Percentiles rank a stretch among this genome's conserved stretches.
These are phyloP conservation scores for Colletotrichum scovillei DNA, from an alignment of 2,329 filamentous ascomycete species.

Conservation along the genomic window DNA sequence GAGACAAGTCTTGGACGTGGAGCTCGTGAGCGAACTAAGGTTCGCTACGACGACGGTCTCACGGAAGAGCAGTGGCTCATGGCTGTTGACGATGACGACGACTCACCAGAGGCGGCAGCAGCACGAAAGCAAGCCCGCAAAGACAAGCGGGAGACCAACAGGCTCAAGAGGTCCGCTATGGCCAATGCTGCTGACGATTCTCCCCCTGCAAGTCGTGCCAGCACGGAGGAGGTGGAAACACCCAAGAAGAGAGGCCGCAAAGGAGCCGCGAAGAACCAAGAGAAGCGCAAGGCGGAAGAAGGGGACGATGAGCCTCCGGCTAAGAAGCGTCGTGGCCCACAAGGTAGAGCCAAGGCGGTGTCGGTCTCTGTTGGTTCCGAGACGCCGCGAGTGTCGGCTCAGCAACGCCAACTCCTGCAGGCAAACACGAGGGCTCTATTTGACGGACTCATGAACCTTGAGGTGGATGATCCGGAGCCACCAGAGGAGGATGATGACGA, in stretches of 20 bases:
- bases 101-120: conserved; percentile 91
- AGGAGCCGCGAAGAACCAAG: conserved; percentile 72
- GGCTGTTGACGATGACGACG: conserved; percentile 96
- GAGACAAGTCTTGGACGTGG: conserved; percentile 85
- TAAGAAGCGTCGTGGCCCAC: conserved; percentile 81
- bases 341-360: conserved; percentile 71
- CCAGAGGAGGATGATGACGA: conserved; percentile 67
- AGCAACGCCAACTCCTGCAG: conserved; percentile 83
- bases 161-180: conserved; percentile 66
- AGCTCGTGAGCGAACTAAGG: conserved; percentile 92
- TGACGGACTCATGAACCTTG: conserved; percentile 84
- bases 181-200: conserved; percentile 67
- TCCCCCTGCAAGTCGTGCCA: conserved; percentile 82
- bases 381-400: conserved; percentile 65
- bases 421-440: conserved; percentile 81
- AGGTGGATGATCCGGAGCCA: conserved; percentile 77
- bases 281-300: conserved; percentile 90
- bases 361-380: conserved; percentile 42
- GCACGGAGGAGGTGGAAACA: conserved; percentile 80
- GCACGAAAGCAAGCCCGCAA: conserved; percentile 89
- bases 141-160: conserved; percentile 82
- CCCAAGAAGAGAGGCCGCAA: conserved; percentile 89
- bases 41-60: conserved; percentile 95
- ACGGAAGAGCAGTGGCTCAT: conserved; percentile 99
- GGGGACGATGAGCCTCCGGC: conserved; percentile 81